These are phyloP conservation scores for Schizophyllum commune DNA, from an alignment of 1,284 basidiomycete genomes.

Conservation along the genomic window DNA sequence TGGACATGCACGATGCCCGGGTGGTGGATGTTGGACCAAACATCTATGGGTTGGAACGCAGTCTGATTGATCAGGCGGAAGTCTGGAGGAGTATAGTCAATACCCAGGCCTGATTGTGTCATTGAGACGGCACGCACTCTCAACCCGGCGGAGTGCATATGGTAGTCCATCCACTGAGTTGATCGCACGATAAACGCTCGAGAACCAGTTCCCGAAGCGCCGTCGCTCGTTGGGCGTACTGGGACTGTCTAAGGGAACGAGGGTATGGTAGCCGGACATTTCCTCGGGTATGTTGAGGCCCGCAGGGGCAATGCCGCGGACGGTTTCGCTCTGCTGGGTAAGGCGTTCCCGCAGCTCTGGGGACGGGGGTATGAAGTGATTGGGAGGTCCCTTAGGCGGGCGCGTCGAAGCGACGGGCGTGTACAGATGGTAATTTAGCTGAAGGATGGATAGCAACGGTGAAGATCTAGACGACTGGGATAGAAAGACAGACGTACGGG, in stretches of 20 bases:
- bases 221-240: constrained; percentile 40
- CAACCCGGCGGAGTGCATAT: constrained; percentile 78
- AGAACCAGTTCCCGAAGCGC: constrained; percentile 72
- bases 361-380: constrained; percentile 42
- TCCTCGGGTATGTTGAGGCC: constrained; percentile 75
- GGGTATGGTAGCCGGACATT: constrained; percentile 85
- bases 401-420: constrained; percentile 44
- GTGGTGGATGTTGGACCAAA: constrained; percentile 84
- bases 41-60: constrained; percentile 80
- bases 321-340: constrained; percentile 78
- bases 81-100: constrained; percentile 37
- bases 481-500: constrained; percentile 41
- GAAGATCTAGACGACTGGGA: background rate
- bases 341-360: constrained; percentile 64
- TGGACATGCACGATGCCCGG: constrained; percentile 81
- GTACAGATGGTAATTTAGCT: constrained; percentile 93
- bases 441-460: constrained; percentile 1
- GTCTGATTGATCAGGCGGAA: constrained; percentile 78
- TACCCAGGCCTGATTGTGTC: constrained; percentile 1
- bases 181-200: constrained; percentile 78
- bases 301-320: constrained; percentile 31
- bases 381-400: background rate
- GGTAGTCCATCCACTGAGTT: constrained; percentile 73
- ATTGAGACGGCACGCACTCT: constrained; percentile 58
- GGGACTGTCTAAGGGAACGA: constrained; percentile 68